Evolutionary conservation across 495 filamentous ascomycete genomes (phyloP).

Genomic region (Cercophora newfieldiana): DNA sequence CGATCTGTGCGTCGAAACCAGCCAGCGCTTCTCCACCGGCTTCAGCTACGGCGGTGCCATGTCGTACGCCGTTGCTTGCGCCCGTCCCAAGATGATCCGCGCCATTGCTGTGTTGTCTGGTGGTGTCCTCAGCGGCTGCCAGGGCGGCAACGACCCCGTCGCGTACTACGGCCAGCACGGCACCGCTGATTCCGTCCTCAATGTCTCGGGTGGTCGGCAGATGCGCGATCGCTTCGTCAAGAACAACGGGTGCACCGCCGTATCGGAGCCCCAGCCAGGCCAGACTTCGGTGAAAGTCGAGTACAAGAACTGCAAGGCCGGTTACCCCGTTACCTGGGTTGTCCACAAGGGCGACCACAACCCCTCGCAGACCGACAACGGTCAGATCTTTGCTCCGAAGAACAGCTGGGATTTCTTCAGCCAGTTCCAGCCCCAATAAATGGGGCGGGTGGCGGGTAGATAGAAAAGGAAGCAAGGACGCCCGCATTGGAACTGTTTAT

Average conservation of each 20-base stretch:
- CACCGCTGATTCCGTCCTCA: constrained; percentile 39
- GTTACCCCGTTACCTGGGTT: constrained; percentile 35
- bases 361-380: constrained; percentile 29
- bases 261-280: constrained; percentile 22
- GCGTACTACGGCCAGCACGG: constrained; percentile 50
- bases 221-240: constrained; percentile 43
- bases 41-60: constrained; percentile 54
- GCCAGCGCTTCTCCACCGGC: constrained; percentile 48
- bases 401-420: constrained; percentile 40
- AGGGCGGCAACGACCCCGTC: constrained; percentile 43
- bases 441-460: not conserved
- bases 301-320: constrained; percentile 43
- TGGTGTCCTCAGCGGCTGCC: constrained; percentile 36
- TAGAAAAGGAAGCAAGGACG: not conserved
- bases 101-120: constrained; percentile 48
- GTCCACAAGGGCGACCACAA: constrained; percentile 32
- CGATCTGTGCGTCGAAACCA: constrained; percentile 48
- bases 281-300: constrained; percentile 29
- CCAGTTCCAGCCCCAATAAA: constrained; percentile 18
- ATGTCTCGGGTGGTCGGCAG: constrained; percentile 34
- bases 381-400: constrained; percentile 27
- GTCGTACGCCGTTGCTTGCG: constrained; percentile 49
- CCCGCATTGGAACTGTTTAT: not conserved
- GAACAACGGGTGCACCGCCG: constrained; percentile 40
- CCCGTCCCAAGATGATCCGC: constrained; percentile 40